Percentiles rank a stretch among this genome's conserved stretches.
These are phyloP conservation scores for Micromonas pusilla DNA, from an alignment of 139 green algal species.

Conservation along the genomic window DNA sequence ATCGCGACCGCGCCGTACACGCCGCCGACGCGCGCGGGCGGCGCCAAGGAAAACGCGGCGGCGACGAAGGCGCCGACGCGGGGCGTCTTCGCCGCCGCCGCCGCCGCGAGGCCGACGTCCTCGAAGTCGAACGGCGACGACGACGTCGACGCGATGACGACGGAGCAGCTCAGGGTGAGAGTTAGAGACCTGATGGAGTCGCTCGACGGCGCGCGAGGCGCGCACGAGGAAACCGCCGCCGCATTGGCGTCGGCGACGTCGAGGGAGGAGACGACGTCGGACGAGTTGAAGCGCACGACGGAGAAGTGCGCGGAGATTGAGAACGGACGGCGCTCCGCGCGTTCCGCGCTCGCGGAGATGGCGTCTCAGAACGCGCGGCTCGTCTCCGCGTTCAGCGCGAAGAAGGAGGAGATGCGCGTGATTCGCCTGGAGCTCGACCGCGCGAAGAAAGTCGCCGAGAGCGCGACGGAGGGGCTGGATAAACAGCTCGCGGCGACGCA, in stretches of 20 bases:
- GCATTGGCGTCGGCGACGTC: neutral
- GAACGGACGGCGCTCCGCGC: constrained; percentile 27
- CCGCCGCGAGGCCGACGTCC: too few species aligned
- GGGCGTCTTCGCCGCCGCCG: too few species aligned
- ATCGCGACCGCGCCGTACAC: too few species aligned
- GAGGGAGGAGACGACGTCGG: neutral
- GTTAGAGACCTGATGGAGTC: neutral
- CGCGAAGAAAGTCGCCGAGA: neutral
- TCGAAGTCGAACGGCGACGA: too few species aligned
- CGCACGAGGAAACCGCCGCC: neutral
- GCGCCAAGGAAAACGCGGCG: too few species aligned
- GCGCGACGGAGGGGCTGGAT: neutral
- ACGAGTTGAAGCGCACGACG: neutral
- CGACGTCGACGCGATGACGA: neutral
- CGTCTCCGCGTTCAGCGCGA: constrained; percentile 42
- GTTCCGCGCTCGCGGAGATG: constrained; percentile 47
- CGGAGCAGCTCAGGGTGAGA: neutral
- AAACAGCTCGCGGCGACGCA: neutral
- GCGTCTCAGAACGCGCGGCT: constrained; percentile 50
- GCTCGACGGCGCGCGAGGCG: neutral
- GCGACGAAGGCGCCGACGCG: too few species aligned
- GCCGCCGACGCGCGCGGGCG: neutral
- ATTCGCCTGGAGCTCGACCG: too few species aligned
- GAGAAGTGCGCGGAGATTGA: constrained; percentile 15
- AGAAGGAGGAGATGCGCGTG: constrained; percentile 47